Conservation (phyloP, 1,284 basidiomycete species). For the Trametes sp. region DNA sequence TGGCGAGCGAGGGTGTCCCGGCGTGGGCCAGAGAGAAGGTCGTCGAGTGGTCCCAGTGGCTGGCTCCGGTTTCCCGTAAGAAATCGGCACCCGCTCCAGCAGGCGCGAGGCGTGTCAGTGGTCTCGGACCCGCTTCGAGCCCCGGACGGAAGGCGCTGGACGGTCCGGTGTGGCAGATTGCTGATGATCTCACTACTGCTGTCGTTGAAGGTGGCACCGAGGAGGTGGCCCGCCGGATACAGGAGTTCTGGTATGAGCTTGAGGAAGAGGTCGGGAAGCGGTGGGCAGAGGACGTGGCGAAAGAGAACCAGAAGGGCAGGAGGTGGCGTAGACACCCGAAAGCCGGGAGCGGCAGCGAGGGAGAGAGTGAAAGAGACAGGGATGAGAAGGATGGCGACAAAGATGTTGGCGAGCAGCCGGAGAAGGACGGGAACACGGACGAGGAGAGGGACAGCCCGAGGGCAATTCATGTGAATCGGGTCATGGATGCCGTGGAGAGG, state of each 20-base stretch:
- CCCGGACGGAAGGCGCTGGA: conserved; percentile 24
- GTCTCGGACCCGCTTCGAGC: conserved; percentile 58
- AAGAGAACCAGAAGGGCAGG: conserved; percentile 29
- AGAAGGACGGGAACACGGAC: conserved; percentile 37
- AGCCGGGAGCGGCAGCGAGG: conserved; percentile 31
- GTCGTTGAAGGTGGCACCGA: conserved; percentile 43
- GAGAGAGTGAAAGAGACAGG: conserved; percentile 35
- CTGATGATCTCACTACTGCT: conserved; percentile 31
- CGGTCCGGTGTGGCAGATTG: conserved; percentile 46
- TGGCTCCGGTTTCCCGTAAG: conserved; percentile 30
- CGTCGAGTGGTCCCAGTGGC: conserved; percentile 53
- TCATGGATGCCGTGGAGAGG: conserved; percentile 77
- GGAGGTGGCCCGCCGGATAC: conserved; percentile 66
- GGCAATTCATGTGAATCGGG: conserved; percentile 56
- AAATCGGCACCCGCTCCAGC: neutral
- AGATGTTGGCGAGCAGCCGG: conserved; percentile 37
- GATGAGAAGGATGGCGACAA: conserved; percentile 37
- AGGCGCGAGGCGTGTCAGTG: conserved; percentile 25
- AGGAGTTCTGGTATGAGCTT: conserved; percentile 75
- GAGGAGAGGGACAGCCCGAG: conserved; percentile 40
- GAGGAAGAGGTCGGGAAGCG: conserved; percentile 57
- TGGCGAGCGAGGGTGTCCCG: conserved; percentile 50
- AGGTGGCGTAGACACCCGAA: conserved; percentile 34
- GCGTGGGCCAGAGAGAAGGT: conserved; percentile 74
- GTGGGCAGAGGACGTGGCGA: conserved; percentile 31